Conservation (phyloP, 441 rosid species). For the Corymbia calophylla region DNA sequence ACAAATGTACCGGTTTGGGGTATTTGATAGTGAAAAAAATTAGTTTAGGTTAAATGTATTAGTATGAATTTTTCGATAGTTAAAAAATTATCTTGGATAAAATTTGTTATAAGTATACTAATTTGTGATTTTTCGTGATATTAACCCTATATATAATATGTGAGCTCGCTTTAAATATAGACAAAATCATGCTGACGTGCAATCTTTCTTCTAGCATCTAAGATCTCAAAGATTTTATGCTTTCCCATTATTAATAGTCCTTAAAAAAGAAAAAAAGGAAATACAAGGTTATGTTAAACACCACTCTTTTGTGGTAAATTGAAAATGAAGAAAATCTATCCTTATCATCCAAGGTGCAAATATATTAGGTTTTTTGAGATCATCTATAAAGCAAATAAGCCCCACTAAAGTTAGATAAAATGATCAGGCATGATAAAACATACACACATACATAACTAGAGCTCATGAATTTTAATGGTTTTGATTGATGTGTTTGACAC, state of each 20-base stretch:
- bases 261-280: background rate
- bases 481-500: background rate
- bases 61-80: background rate
- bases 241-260: background rate
- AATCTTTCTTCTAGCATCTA: background rate
- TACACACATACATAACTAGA: background rate
- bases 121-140: too few species aligned
- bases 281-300: background rate
- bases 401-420: background rate
- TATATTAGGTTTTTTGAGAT: background rate
- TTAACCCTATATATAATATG: too few species aligned
- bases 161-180: background rate
- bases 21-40: too few species aligned
- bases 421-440: background rate
- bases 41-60: too few species aligned
- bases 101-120: too few species aligned
- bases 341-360: background rate
- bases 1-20: rapidly evolving
- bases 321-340: background rate
- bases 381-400: background rate
- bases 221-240: background rate
- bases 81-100: rapidly evolving
- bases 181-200: background rate
- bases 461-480: background rate
- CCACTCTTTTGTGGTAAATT: background rate